Evolutionary conservation across 441 rosid genomes (phyloP), one percentile per base, ranked within the genome.

Genomic region (Isatis lusitanica): DNA sequence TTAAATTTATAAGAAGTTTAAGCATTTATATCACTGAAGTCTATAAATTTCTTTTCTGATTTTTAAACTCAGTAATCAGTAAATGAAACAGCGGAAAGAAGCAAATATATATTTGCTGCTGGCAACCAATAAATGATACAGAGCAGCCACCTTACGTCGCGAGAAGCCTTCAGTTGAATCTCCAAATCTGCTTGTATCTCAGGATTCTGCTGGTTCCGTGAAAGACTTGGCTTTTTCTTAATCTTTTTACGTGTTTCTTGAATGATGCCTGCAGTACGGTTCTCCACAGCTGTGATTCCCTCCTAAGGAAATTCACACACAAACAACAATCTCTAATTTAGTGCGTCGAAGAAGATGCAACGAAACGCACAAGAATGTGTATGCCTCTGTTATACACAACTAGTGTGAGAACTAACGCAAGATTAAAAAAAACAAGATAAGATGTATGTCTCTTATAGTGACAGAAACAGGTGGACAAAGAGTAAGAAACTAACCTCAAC

Each of bases 71-170:
- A 74, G 21, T 26, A 68, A 53, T 13, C 65, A 26, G n/a, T 28
- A 12, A 43, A 11, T 9, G 73, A 74, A 17, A 70, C 9, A 68
- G 44, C 52, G 2, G 31, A 51, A 18, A 10, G 6, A 12, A 60
- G 56, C 40, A 33, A 33, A 59, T 39, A 57, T 31, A 47, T 18
- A 31, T 60, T 9, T 26, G 59, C 79, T 57, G 76, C 68, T 57
- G 66, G 18, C 21, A 70, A 40, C 63, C 68, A 76, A 76, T 75
- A 55, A 64, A 71, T 77, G 80, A 77, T 72, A 83, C 81, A 85
- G 79, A 81, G 87, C 80, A 63, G 96, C 85, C 87, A 84, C 90
- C 90, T 88, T 88, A 88, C 92, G 80, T 88, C 92, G 79, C 92
- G 90, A 76, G 92, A 88, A 68, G 92, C 92, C 83, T 88, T 88